A percentile compares a stretch with the other conserved stretches of the same genome.
These are phyloP conservation scores for Immersiella caudata DNA, from an alignment of 495 filamentous ascomycete species.

Conservation along the genomic window DNA sequence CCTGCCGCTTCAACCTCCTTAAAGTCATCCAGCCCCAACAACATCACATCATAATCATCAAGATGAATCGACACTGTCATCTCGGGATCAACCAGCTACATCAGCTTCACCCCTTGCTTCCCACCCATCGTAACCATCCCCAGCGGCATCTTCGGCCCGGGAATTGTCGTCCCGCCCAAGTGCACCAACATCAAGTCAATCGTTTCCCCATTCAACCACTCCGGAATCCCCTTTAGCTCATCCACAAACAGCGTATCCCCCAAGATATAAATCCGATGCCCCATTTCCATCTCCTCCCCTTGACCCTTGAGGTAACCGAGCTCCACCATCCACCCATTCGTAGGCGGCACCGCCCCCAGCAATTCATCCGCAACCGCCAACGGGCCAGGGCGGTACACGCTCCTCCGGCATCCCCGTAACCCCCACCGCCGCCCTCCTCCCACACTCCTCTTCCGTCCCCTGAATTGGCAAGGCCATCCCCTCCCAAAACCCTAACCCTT, in stretches of 20 bases:
- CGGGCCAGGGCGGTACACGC: constrained; percentile 60
- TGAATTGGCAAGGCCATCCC: constrained; percentile 54
- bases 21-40: constrained; percentile 64
- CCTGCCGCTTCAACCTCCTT: constrained; percentile 57
- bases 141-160: constrained; percentile 56
- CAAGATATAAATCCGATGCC: constrained; percentile 71
- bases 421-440: constrained; percentile 46
- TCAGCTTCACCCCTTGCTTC: constrained; percentile 61
- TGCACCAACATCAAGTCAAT: constrained; percentile 73
- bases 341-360: constrained; percentile 65
- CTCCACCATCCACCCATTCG: constrained; percentile 74
- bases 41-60: constrained; percentile 68
- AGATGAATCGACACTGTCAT: constrained; percentile 71
- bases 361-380: constrained; percentile 59
- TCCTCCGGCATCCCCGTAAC: constrained; percentile 73
- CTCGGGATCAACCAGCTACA: constrained; percentile 63
- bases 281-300: constrained; percentile 43
- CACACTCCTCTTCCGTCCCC: constrained; percentile 19
- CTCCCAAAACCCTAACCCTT: constrained; percentile 59
- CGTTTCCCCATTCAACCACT: constrained; percentile 43
- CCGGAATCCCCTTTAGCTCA: constrained; percentile 63
- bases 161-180: constrained; percentile 68
- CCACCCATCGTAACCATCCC: constrained; percentile 78
- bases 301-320: constrained; percentile 49
- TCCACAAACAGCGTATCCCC: constrained; percentile 71